Evolutionary conservation across 176 grass and related monocot genomes (phyloP).

Genomic region (Bromus sterilis): DNA sequence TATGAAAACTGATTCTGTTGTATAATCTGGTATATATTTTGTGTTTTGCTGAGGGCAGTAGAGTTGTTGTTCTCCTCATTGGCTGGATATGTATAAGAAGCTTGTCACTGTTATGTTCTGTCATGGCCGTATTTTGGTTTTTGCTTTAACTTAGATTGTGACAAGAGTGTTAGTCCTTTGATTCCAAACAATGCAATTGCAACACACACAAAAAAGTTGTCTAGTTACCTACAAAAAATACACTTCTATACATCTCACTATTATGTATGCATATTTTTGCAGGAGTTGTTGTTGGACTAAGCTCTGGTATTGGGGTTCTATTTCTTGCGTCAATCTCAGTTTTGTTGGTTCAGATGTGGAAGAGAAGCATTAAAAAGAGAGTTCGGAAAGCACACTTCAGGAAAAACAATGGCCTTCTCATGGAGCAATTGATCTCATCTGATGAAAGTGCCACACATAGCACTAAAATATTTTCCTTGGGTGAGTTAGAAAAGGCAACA

Average conservation of each 20-base stretch:
- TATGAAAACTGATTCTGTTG: neutral
- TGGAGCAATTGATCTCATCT: neutral
- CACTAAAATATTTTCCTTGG: slow-evolving; percentile 18
- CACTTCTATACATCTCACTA: neutral
- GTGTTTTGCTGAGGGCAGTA: neutral
- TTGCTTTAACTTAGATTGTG: neutral
- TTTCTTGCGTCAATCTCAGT: neutral
- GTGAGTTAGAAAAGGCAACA: slow-evolving; percentile 33
- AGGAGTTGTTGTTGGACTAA: neutral
- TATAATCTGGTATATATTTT: neutral
- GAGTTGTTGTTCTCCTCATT: neutral
- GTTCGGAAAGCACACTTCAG: neutral
- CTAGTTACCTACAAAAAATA: neutral
- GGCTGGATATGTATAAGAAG: neutral
- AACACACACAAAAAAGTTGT: neutral
- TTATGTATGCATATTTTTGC: neutral
- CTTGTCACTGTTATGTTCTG: neutral
- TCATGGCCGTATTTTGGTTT: neutral
- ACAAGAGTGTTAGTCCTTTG: neutral
- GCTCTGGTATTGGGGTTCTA: neutral
- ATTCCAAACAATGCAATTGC: neutral
- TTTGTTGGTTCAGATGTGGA: neutral
- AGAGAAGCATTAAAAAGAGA: neutral
- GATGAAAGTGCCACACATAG: neutral
- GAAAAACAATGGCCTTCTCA: neutral